Base-by-base conservation (phyloP, 495 filamentous ascomycete species). In the Amphirosellinia nigrospora region DNA sequence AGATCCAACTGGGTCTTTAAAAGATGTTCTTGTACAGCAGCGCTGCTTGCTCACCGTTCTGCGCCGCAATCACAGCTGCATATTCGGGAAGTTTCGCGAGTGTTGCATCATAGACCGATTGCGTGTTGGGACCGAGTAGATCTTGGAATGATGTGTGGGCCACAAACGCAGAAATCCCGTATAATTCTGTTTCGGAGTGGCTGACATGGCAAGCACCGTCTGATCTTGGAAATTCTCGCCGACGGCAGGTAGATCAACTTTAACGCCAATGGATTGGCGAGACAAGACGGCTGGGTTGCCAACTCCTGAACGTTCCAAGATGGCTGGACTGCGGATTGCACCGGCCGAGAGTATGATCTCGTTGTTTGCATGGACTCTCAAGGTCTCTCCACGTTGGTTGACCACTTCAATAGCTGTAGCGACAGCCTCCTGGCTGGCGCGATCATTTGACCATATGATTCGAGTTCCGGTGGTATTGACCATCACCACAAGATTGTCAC, bases 301-400 rank as follows among this genome's bases (percentile, higher is more conserved):
- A 62, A 90, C 79, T 9, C 88, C 87, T 0, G 89, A 91, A 0
- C 86, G 77, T 74, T 90, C 87, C 11, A 89, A 79, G 13, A 90
- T 76, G 9, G 80, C 76, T 13, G 88, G 86, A 8, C 85, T 83
- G 19, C 83, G 78, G 30, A 87, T 76, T 36, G 84, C 60, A 15
- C 89, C 89, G 4, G 86, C 85, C 10, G 85, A 84, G 8, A 90
- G 73, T 66, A 91, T 84, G 0, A 90, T 83, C 43, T 89, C 86
- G 45, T 82, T 80, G 5, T 70, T 74, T 9, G 82, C 86, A 10
- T 58, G 52, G 48, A 88, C 62, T 19, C 56, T 43, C 41, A 28
- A 34, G 34, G 32, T 71, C 74, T 58, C 72, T 28, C 66, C 66
- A 34, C 56, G 53, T 26, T 68, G 39, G 38, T 58, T 41, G 26